Percentiles rank a stretch among this genome's conserved stretches.
Evolutionary conservation across 2,329 filamentous ascomycete genomes (phyloP).

Genomic region (Claviceps fusiformis): DNA sequence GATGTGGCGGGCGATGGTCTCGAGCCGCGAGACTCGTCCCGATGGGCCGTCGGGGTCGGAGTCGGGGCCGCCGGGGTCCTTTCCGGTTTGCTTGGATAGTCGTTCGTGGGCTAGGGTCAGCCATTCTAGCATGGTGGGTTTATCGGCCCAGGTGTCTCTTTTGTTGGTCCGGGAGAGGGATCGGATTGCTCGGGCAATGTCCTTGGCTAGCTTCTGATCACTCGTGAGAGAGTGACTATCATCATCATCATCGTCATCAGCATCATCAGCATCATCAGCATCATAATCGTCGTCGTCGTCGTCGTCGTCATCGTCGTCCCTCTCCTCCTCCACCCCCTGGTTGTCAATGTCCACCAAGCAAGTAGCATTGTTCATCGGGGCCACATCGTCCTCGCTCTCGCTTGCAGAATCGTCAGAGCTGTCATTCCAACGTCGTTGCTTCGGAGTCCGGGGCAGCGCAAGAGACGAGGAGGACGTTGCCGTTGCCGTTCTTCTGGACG

Average conservation of each 20-base stretch:
- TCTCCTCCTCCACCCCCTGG: background rate
- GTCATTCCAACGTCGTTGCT: background rate
- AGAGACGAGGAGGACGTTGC: background rate
- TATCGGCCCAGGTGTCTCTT: background rate
- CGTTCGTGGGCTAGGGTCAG: conserved; percentile 8
- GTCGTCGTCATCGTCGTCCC: background rate
- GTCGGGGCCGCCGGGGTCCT: too few species aligned
- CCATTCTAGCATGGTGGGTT: background rate
- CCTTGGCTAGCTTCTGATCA: background rate
- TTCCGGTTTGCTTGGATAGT: background rate
- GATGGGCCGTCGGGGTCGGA: background rate
- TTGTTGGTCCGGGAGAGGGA: background rate
- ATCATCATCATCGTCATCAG: too few species aligned
- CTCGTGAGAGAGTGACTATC: background rate
- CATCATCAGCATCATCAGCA: too few species aligned
- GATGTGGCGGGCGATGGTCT: background rate
- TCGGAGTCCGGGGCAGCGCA: background rate
- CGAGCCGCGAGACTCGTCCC: background rate
- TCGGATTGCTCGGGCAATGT: background rate
- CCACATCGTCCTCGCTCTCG: background rate
- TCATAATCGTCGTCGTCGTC: background rate
- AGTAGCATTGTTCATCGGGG: background rate
- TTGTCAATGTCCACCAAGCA: background rate
- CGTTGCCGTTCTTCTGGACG: background rate
- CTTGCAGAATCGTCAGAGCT: background rate